phyloP scores from a whole-genome alignment of 495 filamentous ascomycete species.

The Hyaloscypha hepaticicola region DNA sequence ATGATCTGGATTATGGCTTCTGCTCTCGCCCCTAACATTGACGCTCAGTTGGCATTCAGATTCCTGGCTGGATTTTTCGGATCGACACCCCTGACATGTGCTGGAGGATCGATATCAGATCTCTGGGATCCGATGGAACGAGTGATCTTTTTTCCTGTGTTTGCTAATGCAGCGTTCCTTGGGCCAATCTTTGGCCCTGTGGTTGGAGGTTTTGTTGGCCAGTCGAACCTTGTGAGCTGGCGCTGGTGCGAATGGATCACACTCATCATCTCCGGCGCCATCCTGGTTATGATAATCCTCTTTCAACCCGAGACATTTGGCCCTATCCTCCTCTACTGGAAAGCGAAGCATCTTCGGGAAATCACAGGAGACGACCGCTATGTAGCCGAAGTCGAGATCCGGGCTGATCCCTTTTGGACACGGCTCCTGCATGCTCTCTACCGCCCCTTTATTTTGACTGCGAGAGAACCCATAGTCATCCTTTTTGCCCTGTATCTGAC shows the following conservation, averaged over 20 bases:
- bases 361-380: slow-evolving; percentile 65
- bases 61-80: slow-evolving; percentile 75
- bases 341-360: slow-evolving; percentile 60
- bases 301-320: slow-evolving; percentile 74
- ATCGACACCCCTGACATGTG: slow-evolving; percentile 74
- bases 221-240: slow-evolving; percentile 63
- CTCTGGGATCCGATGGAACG: slow-evolving; percentile 68
- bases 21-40: slow-evolving; percentile 67
- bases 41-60: slow-evolving; percentile 65
- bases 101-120: slow-evolving; percentile 81
- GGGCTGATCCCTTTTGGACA: slow-evolving; percentile 56
- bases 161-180: slow-evolving; percentile 43
- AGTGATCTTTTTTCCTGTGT: slow-evolving; percentile 64
- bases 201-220: slow-evolving; percentile 68
- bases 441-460: slow-evolving; percentile 65
- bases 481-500: slow-evolving; percentile 62
- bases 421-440: slow-evolving; percentile 64
- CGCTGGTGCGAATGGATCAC: slow-evolving; percentile 78
- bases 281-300: slow-evolving; percentile 54
- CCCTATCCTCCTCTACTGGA: slow-evolving; percentile 59
- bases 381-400: slow-evolving; percentile 65
- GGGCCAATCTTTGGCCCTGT: slow-evolving; percentile 44
- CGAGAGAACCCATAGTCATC: slow-evolving; percentile 70
- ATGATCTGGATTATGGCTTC: slow-evolving; percentile 72
- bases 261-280: slow-evolving; percentile 66